Base-by-base conservation (phyloP, 108 stramenopile species). In the Discostella pseudostelligera region DNA sequence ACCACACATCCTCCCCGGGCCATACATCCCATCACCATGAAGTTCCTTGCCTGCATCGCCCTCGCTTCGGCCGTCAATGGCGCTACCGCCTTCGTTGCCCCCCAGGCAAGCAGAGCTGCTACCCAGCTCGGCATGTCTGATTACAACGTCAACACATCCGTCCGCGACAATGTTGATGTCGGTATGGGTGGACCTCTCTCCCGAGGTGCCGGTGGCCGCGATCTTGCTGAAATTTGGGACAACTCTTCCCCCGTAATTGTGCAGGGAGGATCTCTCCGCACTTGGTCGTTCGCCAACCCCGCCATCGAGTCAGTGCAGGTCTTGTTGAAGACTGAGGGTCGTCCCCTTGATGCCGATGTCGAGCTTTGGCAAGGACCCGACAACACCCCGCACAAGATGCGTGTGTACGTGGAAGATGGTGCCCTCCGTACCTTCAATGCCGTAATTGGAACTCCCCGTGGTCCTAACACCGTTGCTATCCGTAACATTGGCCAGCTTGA, bases 361-460 rank as follows among this genome's bases (percentile, higher is more conserved):
- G 86, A 88, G 49, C 55, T 92, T 10, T 88, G 87, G 87, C 84
- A 88, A 36, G 87, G 87, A 48, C 90, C 90, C 25, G 84, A 87
- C 51, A 86, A 88, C 74, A 87, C 87, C 25, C 90, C 90, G 9
- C 79, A 82, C 59, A 88, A 88, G 69, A 85, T 88, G 82, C 62
- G 76, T 39, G 81, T 92, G 0, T 92, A 92, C 70, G 50, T 88
- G 43, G 90, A 92, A 59, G 87, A 92, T 53, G 90, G 87, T 32
- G 72, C 69, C 58, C 58, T 77, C 19, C 90, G 90, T 56, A 84
- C 87, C 60, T 87, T 92, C 79, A 68, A 70, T 26, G 83, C 84
- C 55, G 77, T 87, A 19, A 72, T 92, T 59, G 87, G 82, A 39
- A 85, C 86, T 44, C 90, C 90, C 22, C 74, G 90, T 12, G 80